phyloP scores from a whole-genome alignment of 306 rosid species.

The Potentilla sterilis region DNA sequence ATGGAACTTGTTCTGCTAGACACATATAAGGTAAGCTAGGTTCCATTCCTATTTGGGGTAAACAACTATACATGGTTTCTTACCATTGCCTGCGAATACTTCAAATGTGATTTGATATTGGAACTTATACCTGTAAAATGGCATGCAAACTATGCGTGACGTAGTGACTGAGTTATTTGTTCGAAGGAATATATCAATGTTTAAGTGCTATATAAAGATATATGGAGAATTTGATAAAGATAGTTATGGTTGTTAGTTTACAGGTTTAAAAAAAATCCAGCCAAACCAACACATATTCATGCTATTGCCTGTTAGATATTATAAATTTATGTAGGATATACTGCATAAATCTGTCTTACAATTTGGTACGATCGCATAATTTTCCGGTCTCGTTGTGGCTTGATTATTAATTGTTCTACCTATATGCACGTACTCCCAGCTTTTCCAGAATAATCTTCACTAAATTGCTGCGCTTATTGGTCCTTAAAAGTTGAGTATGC shows the following conservation, averaged over 20 bases:
- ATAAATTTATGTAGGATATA: neutral
- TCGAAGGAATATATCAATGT: constrained; percentile 13
- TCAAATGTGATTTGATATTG: neutral
- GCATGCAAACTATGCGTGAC: neutral
- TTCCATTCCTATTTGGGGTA: constrained; percentile 4
- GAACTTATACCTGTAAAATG: constrained; percentile 5
- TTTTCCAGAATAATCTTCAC: neutral
- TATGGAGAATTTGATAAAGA: neutral
- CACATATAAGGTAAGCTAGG: neutral
- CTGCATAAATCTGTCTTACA: neutral
- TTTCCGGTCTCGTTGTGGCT: neutral
- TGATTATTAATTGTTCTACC: neutral
- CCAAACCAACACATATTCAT: neutral
- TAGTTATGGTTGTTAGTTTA: neutral
- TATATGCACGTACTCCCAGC: neutral
- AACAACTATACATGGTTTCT: neutral
- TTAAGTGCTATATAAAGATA: neutral
- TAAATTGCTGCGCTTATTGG: constrained; percentile 1
- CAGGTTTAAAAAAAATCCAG: neutral
- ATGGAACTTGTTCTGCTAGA: constrained; percentile 35
- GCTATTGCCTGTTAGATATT: neutral
- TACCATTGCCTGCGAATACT: constrained; percentile 1
- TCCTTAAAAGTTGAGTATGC: neutral
- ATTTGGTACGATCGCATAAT: neutral
- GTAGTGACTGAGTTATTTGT: constrained; percentile 9